phyloP scores from a whole-genome alignment of 169 alveolate species.

The Plasmodium ovale region DNA sequence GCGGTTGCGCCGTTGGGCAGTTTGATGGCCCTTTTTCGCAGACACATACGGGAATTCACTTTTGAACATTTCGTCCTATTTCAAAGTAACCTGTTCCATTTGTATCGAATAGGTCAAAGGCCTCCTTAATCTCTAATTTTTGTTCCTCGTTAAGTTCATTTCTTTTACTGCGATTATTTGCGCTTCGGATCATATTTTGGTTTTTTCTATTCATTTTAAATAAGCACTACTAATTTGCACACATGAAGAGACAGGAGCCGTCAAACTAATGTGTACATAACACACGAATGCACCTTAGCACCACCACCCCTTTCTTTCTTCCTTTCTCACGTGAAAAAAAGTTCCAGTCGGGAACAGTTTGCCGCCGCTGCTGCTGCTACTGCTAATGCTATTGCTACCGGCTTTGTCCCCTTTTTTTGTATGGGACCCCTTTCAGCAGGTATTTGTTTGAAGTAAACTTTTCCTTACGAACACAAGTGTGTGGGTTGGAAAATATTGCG shows the following conservation, averaged over 20 bases:
- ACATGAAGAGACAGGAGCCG: too few relatives aligned
- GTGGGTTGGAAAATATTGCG: too few relatives aligned
- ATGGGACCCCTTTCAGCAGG: too few relatives aligned
- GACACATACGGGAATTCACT: background rate
- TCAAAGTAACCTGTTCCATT: constrained; percentile 92
- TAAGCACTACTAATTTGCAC: background rate
- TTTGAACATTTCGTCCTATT: background rate
- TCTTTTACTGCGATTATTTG: constrained; percentile 76
- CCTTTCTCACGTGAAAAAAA: too few relatives aligned
- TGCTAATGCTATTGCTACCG: background rate
- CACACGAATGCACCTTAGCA: too few relatives aligned
- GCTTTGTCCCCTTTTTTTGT: background rate
- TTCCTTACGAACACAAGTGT: too few relatives aligned
- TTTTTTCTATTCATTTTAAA: constrained; percentile 59
- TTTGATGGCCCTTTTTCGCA: background rate
- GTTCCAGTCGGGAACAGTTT: too few relatives aligned
- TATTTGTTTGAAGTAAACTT: too few relatives aligned
- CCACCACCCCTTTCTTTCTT: too few relatives aligned
- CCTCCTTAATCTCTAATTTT: constrained; percentile 96
- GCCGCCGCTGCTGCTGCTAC: background rate
- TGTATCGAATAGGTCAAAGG: constrained; percentile 97
- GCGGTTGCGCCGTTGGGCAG: background rate
- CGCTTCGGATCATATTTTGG: constrained; percentile 58
- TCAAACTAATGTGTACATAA: too few relatives aligned
- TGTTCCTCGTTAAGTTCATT: constrained; percentile 94